A percentile compares a stretch with the other conserved stretches of the same genome.
Conservation (phyloP, 1,284 basidiomycete genomes). For the Sanghuangporus baumii region DNA sequence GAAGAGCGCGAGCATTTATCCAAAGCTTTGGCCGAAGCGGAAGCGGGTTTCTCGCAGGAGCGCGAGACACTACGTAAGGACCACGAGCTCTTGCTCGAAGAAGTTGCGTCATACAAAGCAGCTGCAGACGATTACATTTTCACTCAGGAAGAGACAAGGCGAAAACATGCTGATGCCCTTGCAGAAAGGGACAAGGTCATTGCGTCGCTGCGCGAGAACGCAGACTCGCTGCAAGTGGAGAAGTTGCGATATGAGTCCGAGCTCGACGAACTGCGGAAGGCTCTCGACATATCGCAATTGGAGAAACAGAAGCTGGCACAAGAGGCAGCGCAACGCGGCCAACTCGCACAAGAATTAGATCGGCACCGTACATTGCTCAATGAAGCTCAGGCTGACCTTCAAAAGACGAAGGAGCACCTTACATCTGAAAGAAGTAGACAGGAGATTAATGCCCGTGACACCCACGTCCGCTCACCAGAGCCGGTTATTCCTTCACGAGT, state of each 20-base stretch:
- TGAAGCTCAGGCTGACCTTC: slow-evolving; percentile 70
- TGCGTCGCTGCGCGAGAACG: slow-evolving; percentile 41
- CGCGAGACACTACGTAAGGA: slow-evolving; percentile 40
- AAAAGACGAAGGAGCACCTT: slow-evolving; percentile 73
- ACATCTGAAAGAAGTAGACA: slow-evolving; percentile 67
- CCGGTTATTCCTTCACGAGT: slow-evolving; percentile 35
- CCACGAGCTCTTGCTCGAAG: slow-evolving; percentile 49
- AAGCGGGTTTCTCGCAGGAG: slow-evolving; percentile 27
- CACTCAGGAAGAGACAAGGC: slow-evolving; percentile 44
- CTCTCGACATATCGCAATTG: slow-evolving; percentile 50
- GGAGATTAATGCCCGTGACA: slow-evolving; percentile 61
- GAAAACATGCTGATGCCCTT: slow-evolving; percentile 45
- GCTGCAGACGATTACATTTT: slow-evolving; percentile 50
- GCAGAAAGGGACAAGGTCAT: slow-evolving; percentile 46
- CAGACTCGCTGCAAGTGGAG: slow-evolving; percentile 42
- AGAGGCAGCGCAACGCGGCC: slow-evolving; percentile 69
- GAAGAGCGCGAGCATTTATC: slow-evolving; percentile 38
- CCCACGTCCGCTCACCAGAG: slow-evolving; percentile 46
- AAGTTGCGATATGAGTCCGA: slow-evolving; percentile 49
- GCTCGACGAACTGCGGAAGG: slow-evolving; percentile 49
- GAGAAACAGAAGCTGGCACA: slow-evolving; percentile 61
- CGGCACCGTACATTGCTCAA: slow-evolving; percentile 67
- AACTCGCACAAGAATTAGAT: slow-evolving; percentile 68
- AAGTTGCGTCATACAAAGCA: slow-evolving; percentile 58
- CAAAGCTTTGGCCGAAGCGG: slow-evolving; percentile 34